These are phyloP conservation scores for Bertia moriformis DNA, from an alignment of 2,329 filamentous ascomycete genomes.

Conservation along the genomic window DNA sequence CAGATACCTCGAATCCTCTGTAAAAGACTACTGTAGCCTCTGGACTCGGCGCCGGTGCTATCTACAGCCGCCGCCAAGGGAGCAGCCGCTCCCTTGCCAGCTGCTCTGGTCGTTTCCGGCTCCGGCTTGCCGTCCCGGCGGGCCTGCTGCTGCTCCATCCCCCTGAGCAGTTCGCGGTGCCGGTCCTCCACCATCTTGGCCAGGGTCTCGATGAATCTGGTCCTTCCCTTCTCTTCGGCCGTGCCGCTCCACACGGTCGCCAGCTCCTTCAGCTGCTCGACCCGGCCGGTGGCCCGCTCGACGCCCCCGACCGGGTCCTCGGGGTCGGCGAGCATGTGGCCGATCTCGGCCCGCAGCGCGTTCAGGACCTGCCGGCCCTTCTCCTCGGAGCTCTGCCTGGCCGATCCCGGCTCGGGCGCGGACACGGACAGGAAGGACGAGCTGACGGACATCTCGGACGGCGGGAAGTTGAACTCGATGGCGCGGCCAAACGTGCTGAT, in stretches of 20 bases:
- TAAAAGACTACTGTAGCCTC: not conserved
- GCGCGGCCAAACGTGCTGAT: constrained; percentile 87
- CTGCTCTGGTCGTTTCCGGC: constrained; percentile 14
- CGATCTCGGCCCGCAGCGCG: constrained; percentile 57
- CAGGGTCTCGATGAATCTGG: constrained; percentile 68
- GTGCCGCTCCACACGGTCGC: constrained; percentile 87
- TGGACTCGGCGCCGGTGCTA: not conserved
- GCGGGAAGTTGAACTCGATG: constrained; percentile 87
- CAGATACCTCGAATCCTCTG: too few species aligned
- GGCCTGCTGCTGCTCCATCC: constrained; percentile 29
- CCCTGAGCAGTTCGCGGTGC: constrained; percentile 35
- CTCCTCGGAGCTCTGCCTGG: constrained; percentile 61
- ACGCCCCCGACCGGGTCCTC: constrained; percentile 51
- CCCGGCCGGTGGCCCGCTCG: constrained; percentile 56
- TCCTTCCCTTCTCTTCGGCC: constrained; percentile 75
- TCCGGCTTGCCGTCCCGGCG: constrained; percentile 17
- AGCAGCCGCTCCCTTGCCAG: constrained; percentile 18
- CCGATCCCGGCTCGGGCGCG: constrained; percentile 58
- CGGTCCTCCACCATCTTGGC: constrained; percentile 71
- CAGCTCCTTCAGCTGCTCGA: constrained; percentile 66
- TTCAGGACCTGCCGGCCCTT: constrained; percentile 72
- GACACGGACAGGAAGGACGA: constrained; percentile 85
- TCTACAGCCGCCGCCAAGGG: constrained; percentile 10
- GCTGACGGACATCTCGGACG: constrained; percentile 69
- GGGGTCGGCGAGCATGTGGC: constrained; percentile 43